Evolutionary conservation across 176 grass and related monocot species (phyloP).

Genomic region (Alloteropsis semialata): DNA sequence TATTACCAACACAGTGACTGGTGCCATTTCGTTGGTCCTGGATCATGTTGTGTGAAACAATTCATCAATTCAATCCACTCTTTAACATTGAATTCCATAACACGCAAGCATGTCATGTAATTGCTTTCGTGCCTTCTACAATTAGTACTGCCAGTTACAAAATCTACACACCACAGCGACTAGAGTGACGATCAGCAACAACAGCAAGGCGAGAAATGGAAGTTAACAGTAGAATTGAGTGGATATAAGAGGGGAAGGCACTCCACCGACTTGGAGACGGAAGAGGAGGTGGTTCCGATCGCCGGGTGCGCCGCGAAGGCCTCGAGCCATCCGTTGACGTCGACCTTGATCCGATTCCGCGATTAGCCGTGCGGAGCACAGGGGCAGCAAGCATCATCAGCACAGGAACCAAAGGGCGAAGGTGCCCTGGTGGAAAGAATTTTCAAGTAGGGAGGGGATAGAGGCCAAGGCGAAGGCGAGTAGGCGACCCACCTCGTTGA

Average conservation of each 20-base stretch:
- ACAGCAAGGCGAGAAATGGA: background rate
- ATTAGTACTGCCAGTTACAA: background rate
- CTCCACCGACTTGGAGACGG: slow-evolving; percentile 56
- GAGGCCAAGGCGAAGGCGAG: background rate
- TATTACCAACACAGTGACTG: background rate
- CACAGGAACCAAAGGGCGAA: background rate
- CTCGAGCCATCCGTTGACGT: slow-evolving; percentile 95
- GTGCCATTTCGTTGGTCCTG: background rate
- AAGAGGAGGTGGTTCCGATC: slow-evolving; percentile 66
- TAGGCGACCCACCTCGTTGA: slow-evolving; percentile 51
- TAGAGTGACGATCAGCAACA: background rate
- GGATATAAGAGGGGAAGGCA: background rate
- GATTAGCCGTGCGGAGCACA: background rate
- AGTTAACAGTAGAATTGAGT: background rate
- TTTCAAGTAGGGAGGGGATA: background rate
- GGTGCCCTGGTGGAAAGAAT: background rate
- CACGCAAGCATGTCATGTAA: background rate
- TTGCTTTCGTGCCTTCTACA: background rate
- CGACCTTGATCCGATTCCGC: slow-evolving; percentile 50
- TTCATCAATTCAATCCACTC: background rate
- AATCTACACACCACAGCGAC: background rate
- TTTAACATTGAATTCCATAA: background rate
- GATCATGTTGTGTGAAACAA: background rate
- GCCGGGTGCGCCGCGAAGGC: slow-evolving; percentile 77
- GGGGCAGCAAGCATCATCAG: slow-evolving; percentile 4